A percentile compares a stretch with the other conserved stretches of the same genome.
These are phyloP conservation scores for Triticum timopheevii DNA, from an alignment of 176 grass and related monocot species.

Conservation along the genomic window DNA sequence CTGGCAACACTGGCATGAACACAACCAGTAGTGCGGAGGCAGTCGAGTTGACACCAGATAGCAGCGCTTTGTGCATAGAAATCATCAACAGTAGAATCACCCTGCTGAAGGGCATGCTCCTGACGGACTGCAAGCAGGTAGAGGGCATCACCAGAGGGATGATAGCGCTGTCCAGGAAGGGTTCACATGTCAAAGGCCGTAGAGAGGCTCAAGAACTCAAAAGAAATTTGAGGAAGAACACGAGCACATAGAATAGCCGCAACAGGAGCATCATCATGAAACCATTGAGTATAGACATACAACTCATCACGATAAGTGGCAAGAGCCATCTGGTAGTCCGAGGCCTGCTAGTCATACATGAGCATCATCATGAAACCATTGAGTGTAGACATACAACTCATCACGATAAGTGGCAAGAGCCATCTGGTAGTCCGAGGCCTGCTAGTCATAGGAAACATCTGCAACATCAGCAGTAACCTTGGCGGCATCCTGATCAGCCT, in stretches of 20 bases:
- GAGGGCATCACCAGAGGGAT: background rate
- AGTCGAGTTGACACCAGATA: background rate
- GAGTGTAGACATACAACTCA: background rate
- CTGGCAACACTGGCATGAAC: background rate
- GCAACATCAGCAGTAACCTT: background rate
- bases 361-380: background rate
- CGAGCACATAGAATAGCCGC: background rate
- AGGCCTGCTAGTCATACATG: no score
- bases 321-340: background rate
- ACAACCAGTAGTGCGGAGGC: background rate
- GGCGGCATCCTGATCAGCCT: background rate
- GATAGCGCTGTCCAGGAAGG: background rate
- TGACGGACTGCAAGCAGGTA: fast-evolving
- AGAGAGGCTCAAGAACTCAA: background rate
- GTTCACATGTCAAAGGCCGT: background rate
- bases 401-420: background rate
- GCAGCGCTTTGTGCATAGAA: background rate
- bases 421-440: background rate
- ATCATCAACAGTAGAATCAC: background rate
- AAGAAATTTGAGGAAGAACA: background rate
- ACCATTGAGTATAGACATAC: background rate
- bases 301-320: background rate
- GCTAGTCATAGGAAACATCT: background rate
- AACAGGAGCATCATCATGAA: background rate
- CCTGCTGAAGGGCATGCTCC: background rate